A percentile compares a stretch with the other conserved stretches of the same genome.
phyloP scores from a whole-genome alignment of 768 basidiomycete species.

The Serendipita sp. region DNA sequence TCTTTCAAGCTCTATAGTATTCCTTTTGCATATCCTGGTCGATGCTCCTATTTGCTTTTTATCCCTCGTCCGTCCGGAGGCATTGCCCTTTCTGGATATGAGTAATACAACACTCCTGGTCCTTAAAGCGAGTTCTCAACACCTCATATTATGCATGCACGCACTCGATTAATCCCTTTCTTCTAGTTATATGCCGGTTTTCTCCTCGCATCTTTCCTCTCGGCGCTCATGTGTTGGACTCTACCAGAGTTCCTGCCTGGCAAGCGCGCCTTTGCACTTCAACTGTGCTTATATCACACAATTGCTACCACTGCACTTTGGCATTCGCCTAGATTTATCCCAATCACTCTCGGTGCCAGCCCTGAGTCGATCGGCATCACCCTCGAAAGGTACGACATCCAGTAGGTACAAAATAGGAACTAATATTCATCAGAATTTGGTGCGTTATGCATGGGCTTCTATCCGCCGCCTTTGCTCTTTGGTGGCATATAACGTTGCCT shows the following conservation, averaged over 20 bases:
- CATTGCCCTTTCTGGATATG: constrained; percentile 58
- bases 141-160: neutral
- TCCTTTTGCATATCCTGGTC: constrained; percentile 63
- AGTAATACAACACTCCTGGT: constrained; percentile 68
- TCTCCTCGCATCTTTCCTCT: constrained; percentile 41
- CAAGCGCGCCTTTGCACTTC: constrained; percentile 67
- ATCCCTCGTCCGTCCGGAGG: constrained; percentile 26
- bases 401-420: neutral
- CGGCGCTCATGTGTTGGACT: constrained; percentile 43
- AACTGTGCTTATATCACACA: constrained; percentile 59
- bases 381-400: neutral
- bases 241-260: constrained; percentile 80
- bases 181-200: constrained; percentile 52
- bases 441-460: neutral
- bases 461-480: neutral
- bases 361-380: constrained; percentile 23
- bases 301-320: constrained; percentile 56
- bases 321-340: constrained; percentile 66
- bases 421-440: neutral
- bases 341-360: constrained; percentile 43
- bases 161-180: neutral
- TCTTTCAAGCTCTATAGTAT: constrained; percentile 40
- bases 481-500: constrained; percentile 2
- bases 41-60: constrained; percentile 62
- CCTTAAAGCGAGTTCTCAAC: constrained; percentile 39